Percentiles rank a stretch among this genome's conserved stretches.
Evolutionary conservation across 352 stramenopile genomes (phyloP).

Genomic region (Blastocystis sp.): DNA sequence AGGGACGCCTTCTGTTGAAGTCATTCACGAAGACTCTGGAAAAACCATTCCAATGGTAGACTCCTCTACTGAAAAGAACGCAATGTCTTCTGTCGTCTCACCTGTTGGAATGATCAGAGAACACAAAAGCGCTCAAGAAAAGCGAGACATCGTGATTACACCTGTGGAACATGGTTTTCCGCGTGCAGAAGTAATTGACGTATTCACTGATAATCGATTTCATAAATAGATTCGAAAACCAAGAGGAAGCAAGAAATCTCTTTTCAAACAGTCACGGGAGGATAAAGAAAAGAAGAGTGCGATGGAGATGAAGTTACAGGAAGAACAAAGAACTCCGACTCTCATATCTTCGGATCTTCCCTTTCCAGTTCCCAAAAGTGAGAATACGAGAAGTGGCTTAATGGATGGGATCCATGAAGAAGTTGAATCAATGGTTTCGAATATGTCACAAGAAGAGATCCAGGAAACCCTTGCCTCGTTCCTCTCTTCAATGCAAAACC

Average conservation of each 20-base stretch:
- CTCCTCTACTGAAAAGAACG: neutral
- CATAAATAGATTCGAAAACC: neutral
- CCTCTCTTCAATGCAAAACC: neutral
- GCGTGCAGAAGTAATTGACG: neutral
- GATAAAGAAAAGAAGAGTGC: neutral
- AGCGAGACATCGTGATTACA: neutral
- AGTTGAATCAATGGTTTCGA: neutral
- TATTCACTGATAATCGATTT: neutral
- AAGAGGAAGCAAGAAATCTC: slow-evolving; percentile 25
- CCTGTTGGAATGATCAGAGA: neutral
- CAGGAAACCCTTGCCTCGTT: neutral
- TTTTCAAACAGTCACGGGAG: slow-evolving; percentile 43
- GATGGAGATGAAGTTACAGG: neutral
- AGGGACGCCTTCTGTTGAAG: neutral
- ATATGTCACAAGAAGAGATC: slow-evolving; percentile 46
- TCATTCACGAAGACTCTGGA: neutral
- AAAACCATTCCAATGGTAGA: neutral
- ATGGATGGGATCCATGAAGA: slow-evolving; percentile 8
- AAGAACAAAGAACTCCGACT: neutral
- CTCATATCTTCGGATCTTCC: neutral
- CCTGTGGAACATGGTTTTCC: neutral
- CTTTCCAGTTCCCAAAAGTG: neutral
- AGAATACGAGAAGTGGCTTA: neutral
- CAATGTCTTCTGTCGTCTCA: neutral
- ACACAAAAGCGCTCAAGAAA: neutral